Percentiles rank a stretch among this genome's conserved stretches.
These are phyloP conservation scores for Suhomyces sp. DNA, from an alignment of 805 yeast genomes.

Conservation along the genomic window DNA sequence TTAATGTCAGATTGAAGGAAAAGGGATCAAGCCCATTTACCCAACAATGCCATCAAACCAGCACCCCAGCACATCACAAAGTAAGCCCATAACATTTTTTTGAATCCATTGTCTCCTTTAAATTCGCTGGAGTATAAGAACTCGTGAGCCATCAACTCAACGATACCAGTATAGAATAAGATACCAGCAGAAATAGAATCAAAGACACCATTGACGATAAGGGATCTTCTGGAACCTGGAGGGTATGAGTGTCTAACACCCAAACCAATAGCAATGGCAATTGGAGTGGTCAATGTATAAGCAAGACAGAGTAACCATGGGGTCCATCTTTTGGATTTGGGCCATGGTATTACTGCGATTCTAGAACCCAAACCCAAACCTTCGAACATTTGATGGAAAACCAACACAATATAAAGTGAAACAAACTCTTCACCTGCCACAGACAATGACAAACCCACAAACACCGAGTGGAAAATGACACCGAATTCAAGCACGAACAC, in stretches of 20 bases:
- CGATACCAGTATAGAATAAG: conserved; percentile 34
- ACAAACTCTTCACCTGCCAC: conserved; percentile 75
- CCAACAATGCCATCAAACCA: conserved; percentile 75
- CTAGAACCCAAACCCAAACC: conserved; percentile 85
- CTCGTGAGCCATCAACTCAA: conserved; percentile 40
- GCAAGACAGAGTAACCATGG: conserved; percentile 43
- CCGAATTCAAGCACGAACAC: conserved; percentile 74
- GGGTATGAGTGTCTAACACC: conserved; percentile 33
- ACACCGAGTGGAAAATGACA: conserved; percentile 76
- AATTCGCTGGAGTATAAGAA: conserved; percentile 49
- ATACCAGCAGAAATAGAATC: conserved; percentile 36
- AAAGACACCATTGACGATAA: conserved; percentile 32
- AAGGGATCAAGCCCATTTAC: conserved; percentile 58
- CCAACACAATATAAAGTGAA: conserved; percentile 65
- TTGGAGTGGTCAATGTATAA: conserved; percentile 31
- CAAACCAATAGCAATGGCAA: conserved; percentile 35
- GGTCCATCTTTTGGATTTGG: conserved; percentile 40
- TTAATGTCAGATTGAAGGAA: background rate
- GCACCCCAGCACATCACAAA: conserved; percentile 60
- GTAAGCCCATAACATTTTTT: conserved; percentile 51
- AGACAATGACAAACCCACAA: conserved; percentile 75
- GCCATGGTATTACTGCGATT: conserved; percentile 60
- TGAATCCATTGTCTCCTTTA: conserved; percentile 55
- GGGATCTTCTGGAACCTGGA: conserved; percentile 30
- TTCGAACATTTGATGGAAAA: conserved; percentile 80